These are phyloP conservation scores for Scedosporium aurantiacum DNA, from an alignment of 2,329 filamentous ascomycete genomes.

Conservation along the genomic window DNA sequence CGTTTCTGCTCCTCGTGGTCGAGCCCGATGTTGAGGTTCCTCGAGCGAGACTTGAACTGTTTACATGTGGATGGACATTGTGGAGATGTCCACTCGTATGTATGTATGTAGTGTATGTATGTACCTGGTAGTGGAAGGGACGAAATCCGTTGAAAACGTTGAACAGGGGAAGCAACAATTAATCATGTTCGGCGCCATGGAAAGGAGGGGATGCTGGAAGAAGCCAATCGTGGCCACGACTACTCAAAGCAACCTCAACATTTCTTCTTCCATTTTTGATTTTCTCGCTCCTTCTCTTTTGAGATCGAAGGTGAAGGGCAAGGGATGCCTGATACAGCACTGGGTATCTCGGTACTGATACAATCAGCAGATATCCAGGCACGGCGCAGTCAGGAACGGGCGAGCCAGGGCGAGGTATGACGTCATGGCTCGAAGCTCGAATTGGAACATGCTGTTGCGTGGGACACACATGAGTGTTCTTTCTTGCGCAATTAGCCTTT, in stretches of 20 bases:
- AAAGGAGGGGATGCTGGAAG: not conserved
- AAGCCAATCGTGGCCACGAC: not conserved
- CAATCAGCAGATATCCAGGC: too few species aligned
- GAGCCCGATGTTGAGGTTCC: too few species aligned
- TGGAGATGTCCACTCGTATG: too few species aligned
- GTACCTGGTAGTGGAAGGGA: not conserved
- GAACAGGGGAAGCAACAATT: not conserved
- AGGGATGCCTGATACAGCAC: not conserved
- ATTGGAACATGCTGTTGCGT: not conserved
- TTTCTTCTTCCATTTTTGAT: too few species aligned
- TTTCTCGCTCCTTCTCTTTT: too few species aligned
- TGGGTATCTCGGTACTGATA: not conserved
- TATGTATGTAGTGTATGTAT: not conserved
- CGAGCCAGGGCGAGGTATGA: not conserved
- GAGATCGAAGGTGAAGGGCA: too few species aligned
- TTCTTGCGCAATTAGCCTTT: too few species aligned
- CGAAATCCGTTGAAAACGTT: not conserved
- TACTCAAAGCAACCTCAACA: too few species aligned
- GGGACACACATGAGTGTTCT: not conserved
- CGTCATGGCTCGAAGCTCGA: not conserved
- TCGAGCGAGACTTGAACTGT: too few species aligned
- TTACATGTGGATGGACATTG: too few species aligned
- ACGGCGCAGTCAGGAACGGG: too few species aligned
- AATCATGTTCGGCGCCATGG: not conserved
- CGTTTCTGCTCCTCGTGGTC: too few species aligned